Evolutionary conservation across 306 rosid genomes (phyloP), one percentile per base, ranked within the genome.

Genomic region (Parietaria judaica): DNA sequence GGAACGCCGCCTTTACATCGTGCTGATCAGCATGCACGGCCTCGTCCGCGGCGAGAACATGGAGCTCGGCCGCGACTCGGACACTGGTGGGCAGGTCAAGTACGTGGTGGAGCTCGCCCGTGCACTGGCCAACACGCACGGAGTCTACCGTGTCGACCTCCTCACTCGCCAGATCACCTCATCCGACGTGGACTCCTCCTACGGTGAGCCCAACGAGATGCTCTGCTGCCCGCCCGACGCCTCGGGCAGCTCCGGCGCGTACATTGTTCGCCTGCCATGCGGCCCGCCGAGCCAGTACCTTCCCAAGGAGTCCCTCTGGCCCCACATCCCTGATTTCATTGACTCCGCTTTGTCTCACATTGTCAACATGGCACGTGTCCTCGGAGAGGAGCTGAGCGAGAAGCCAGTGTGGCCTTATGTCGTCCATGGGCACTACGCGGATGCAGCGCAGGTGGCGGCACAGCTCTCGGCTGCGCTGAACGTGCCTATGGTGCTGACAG

Each of bases 11-110:
- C 89, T 87, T 31, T 87, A 87, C 71, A 70, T 87, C 60, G 89
- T 84, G 68, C 66, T 87, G 14, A 74, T 84, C 76, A 84, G 96
- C 56, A 53, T 87, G 70, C 96, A 87, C 71, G 96, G 96, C 50
- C 68, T 87, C 81, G 74, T 87, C 36, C 83, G 96, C 62, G 96
- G 92, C 54, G 92, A 87, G 62, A 84, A 87, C 65, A 87, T 87
- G 96, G 92, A 87, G 71, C 92, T 87, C 11, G 96, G 96, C 53
- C 77, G 87, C 72, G 96, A 87, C 69, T 87, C 96, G 51, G 92
- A 87, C 56, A 87, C 96, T 0, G 96, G 96, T 54, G 96, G 96
- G 11, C 96, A 87, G 87, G 96, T 87, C 45, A 88, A 88, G 66
- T 88, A 88, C 66, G 96, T 83, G 45, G 84, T 88, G 12, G 96